Base-by-base conservation (phyloP, 495 filamentous ascomycete genomes). In the Hypomontagnella monticulosa region DNA sequence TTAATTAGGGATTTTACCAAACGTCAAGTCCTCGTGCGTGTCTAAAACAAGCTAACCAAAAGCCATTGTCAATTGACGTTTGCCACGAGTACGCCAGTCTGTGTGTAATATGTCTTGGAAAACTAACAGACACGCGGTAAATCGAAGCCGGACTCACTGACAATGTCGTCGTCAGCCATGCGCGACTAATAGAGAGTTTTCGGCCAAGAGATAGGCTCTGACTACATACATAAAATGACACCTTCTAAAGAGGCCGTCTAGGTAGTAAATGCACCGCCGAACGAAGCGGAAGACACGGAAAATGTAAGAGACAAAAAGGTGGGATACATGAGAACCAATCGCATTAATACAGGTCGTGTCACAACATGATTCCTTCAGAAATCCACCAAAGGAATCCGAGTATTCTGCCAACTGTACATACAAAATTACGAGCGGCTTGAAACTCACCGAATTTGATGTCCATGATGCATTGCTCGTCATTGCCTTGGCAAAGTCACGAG, bases 291-390 rank as follows among this genome's bases (percentile, higher is more conserved):
- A 53, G 4, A 42, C 16, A 50, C 48, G 63, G 48, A 42, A 60
- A 48, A 57, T 36, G 16, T 33, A 9, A 51, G 41, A 55, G 10
- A 49, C 4, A 38, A 50, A 40, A 30, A 55, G 14, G 57, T 53
- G 27, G 55, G 59, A 33, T 40, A 4, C 10, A 14, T 4, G 4
- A 23, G 14, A 32, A 33, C 63, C 63, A 67, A 67, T 67, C 57
- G 57, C 1, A 36, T 50, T 15, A 18, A 12, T 38, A 32, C 15
- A 19, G 47, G 51, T 61, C 52, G 63, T 67, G 63, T 61, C 63
- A 62, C 40, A 16, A 16, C 52, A 56, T 62, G 57, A 53, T 67
- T 61, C 52, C 63, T 62, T 43, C 47, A n/a, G n/a, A 10, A 16
- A 34, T 54, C 42, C 15, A 38, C 18, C 23, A 1, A 47, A 53